phyloP scores from a whole-genome alignment of 345 rosid species.

The Eucalyptus polyanthemos region DNA sequence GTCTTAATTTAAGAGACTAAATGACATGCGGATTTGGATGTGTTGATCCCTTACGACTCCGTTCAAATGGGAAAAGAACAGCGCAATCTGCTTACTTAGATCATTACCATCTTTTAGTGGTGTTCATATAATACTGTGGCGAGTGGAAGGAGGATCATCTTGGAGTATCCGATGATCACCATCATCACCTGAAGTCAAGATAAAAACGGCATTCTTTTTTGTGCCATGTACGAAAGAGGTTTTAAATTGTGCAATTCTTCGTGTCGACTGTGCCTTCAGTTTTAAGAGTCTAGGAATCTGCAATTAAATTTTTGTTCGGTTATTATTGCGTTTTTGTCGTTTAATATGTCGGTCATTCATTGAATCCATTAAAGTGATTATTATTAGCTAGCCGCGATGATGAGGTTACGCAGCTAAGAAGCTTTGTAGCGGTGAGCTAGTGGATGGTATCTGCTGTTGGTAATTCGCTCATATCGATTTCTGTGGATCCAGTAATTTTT shows the following conservation, averaged over 20 bases:
- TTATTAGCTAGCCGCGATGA: neutral
- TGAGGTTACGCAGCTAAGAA: neutral
- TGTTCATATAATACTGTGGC: neutral
- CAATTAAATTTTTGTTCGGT: neutral
- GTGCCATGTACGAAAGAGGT: neutral
- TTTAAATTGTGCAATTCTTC: neutral
- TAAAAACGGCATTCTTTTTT: neutral
- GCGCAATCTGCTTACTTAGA: neutral
- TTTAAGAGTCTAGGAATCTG: neutral
- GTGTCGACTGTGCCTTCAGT: neutral
- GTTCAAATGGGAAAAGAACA: neutral
- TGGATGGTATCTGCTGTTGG: neutral
- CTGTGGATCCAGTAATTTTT: neutral
- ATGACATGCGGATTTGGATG: neutral
- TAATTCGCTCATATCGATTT: neutral
- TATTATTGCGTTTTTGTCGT: neutral
- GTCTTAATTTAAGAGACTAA: neutral
- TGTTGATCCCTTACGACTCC: neutral
- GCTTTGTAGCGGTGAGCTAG: neutral
- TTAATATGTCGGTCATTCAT: neutral
- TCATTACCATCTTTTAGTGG: neutral
- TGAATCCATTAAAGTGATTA: neutral
- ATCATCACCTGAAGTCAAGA: neutral
- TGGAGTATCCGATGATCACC: neutral
- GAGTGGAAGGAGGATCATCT: neutral